Base-by-base conservation (phyloP, 2,329 filamentous ascomycete genomes). In the Pseudogymnoascus sp. region DNA sequence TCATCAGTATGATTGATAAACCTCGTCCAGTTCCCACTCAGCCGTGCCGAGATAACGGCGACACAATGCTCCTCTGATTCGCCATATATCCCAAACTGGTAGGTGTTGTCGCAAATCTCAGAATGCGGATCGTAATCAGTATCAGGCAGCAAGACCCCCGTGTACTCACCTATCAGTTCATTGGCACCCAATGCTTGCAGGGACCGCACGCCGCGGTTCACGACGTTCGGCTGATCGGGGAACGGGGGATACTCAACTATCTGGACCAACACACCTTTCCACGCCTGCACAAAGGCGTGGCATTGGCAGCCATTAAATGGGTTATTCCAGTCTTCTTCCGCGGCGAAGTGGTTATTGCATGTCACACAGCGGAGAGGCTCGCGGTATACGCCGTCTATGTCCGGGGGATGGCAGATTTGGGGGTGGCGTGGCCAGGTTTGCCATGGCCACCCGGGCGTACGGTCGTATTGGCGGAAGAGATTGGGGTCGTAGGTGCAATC, bases 191-290 rank as follows among this genome's bases (percentile, higher is more conserved):
- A 55, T 31, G 45, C 1, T 16, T 33, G n/a, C 8, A 55, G 28
- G 49, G 49, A 16, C 4, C 49, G 49, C 49, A 55, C 49, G n/a
- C 49, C 49, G 12, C 49, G 49, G 28, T 55, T 55, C 49, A 55
- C 49, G 28, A 33, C 49, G 11, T 14, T 11, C 28, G 49, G 49
- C 49, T 21, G 9, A 14, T 35, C 4, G 8, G 49, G 49, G 28
- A 55, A 55, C 28, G 49, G 28, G 28, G 49, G 49, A 55, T 33
- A 55, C 28, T 55, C 28, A 33, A 55, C 49, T 55, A 55, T 55
- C 49, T 55, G 49, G 49, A 55, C 14, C 28, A 55, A 31, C 14
- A 9, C 12, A 16, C 8, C 43, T 49, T 6, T 18, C 9, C 31
- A 18, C n/a, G 9, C 2, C 2, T 21, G 18, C 11, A 28, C n/a